Evolutionary conservation across 306 rosid species (phyloP).

Genomic region (Morella rubra): DNA sequence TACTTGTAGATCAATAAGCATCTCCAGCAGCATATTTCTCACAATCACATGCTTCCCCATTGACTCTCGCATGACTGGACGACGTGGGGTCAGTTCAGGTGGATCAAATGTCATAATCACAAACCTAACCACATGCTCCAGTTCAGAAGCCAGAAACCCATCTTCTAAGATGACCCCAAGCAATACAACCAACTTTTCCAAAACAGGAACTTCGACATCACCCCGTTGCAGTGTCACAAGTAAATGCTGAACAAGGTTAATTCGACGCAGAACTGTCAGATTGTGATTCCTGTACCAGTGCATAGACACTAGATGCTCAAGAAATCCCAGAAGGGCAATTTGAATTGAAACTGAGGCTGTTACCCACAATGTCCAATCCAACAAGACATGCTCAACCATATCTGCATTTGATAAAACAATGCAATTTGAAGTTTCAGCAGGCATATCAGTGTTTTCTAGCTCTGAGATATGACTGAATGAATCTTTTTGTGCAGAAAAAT

Average conservation of each 20-base stretch:
- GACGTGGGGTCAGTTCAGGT: slow-evolving; percentile 59
- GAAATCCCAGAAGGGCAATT: slow-evolving; percentile 90
- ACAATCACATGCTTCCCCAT: slow-evolving; percentile 99
- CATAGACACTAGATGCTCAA: slow-evolving; percentile 99
- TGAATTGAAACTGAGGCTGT: slow-evolving; percentile 81
- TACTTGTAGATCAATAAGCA: slow-evolving; percentile 97
- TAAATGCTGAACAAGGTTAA: slow-evolving; percentile 96
- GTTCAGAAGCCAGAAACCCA: slow-evolving; percentile 89
- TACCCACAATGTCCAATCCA: slow-evolving; percentile 99
- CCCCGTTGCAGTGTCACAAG: slow-evolving; percentile 96
- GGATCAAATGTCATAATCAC: slow-evolving; percentile 99
- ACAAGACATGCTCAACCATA: slow-evolving; percentile 97
- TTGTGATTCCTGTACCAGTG: slow-evolving; percentile 98
- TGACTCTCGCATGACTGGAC: slow-evolving; percentile 74
- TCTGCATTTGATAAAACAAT: slow-evolving; percentile 97
- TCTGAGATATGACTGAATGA: slow-evolving; percentile 93
- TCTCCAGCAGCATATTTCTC: slow-evolving; percentile 94
- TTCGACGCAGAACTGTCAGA: slow-evolving; percentile 87
- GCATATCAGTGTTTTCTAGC: slow-evolving; percentile 79
- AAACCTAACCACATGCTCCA: slow-evolving; percentile 94
- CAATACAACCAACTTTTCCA: slow-evolving; percentile 91
- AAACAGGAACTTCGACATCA: slow-evolving; percentile 97
- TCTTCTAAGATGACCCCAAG: slow-evolving; percentile 98
- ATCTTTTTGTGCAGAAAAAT: slow-evolving; percentile 85
- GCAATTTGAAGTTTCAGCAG: slow-evolving; percentile 93